phyloP scores from a whole-genome alignment of 2,329 filamentous ascomycete genomes.

The Cryphonectria japonica region DNA sequence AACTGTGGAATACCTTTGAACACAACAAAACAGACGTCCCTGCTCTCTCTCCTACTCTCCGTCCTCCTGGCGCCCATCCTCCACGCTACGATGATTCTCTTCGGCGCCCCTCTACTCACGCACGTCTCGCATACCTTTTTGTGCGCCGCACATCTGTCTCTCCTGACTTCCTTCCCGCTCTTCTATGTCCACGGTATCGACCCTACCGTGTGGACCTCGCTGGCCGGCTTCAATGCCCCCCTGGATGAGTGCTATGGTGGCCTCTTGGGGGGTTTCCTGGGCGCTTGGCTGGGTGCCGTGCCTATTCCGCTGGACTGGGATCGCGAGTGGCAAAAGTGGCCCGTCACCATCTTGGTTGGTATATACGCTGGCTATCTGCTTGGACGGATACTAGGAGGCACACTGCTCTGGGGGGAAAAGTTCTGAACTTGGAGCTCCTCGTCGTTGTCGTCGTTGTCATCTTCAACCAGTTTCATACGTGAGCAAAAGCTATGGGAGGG shows the following conservation, averaged over 20 bases:
- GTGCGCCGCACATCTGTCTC: constrained; percentile 77
- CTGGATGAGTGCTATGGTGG: constrained; percentile 86
- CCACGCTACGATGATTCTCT: constrained; percentile 74
- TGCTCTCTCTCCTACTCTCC: constrained; percentile 61
- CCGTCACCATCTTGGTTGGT: constrained; percentile 85
- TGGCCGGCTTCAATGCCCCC: constrained; percentile 69
- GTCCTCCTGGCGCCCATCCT: constrained; percentile 69
- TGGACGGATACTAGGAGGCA: constrained; percentile 67
- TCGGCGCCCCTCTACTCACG: constrained; percentile 87
- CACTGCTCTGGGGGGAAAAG: constrained; percentile 51
- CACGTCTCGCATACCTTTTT: constrained; percentile 79
- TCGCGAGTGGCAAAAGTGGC: constrained; percentile 98
- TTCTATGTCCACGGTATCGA: constrained; percentile 87
- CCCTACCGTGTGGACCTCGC: constrained; percentile 67
- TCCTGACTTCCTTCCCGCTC: constrained; percentile 78
- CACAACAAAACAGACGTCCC: constrained; percentile 43
- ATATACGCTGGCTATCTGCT: constrained; percentile 77
- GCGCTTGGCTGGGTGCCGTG: constrained; percentile 91
- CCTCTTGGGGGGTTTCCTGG: constrained; percentile 74
- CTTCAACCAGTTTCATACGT: background rate
- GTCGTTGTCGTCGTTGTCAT: background rate
- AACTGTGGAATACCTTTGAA: background rate
- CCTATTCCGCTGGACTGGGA: constrained; percentile 98
- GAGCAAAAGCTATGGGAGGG: background rate
- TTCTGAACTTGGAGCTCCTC: constrained; percentile 36